These are phyloP conservation scores for Symbiodinium natans DNA, from an alignment of 73 alveolate genomes.

Conservation along the genomic window DNA sequence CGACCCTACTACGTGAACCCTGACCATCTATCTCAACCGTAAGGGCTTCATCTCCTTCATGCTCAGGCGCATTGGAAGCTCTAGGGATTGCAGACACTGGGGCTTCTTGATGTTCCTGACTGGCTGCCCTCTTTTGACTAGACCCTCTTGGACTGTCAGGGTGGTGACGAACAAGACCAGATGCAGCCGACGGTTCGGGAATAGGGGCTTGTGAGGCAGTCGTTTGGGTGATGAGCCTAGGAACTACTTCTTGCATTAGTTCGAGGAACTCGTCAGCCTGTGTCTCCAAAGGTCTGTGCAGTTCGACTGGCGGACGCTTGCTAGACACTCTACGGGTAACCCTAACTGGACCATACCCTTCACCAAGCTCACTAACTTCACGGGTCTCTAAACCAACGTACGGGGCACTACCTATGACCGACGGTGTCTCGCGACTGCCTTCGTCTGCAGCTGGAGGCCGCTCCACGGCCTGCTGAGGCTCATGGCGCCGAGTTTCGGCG, in stretches of 20 bases:
- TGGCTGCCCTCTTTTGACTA: not conserved
- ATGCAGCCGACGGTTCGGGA: not conserved
- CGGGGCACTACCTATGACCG: no score
- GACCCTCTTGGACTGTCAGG: not conserved
- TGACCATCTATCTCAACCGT: not conserved
- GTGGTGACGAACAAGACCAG: not conserved
- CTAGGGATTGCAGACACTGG: not conserved
- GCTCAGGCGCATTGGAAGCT: not conserved
- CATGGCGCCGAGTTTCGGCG: not conserved
- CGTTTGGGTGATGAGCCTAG: not conserved
- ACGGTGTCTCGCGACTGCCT: not conserved
- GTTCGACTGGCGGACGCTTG: not conserved
- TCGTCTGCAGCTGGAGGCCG: not conserved
- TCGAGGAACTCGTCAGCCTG: not conserved
- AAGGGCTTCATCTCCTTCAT: not conserved
- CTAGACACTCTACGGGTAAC: not conserved
- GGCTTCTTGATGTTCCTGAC: not conserved
- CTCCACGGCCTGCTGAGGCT: not conserved
- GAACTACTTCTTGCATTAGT: conserved; percentile 14
- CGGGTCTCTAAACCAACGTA: no score
- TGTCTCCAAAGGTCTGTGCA: not conserved
- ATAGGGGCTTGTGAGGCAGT: not conserved
- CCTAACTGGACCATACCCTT: not conserved
- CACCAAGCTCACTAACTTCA: not conserved
- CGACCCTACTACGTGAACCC: not conserved